Conservation (phyloP, 345 rosid genomes). For the Lagerstroemia speciosa region DNA sequence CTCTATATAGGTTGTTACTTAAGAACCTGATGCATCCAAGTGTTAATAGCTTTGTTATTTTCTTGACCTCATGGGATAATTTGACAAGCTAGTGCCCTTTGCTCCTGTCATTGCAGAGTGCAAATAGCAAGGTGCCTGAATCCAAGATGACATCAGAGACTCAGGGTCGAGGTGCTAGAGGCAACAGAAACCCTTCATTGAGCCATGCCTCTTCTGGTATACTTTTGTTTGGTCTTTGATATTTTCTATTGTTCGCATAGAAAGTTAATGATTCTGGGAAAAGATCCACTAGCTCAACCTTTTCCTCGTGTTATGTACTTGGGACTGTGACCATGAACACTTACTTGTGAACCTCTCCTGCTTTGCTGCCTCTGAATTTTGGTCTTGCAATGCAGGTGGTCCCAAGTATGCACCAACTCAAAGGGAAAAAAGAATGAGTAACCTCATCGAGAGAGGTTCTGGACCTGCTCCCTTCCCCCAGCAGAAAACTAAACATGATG, state of each 20-base stretch:
- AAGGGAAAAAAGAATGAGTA: slow-evolving; percentile 50
- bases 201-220: slow-evolving; percentile 35
- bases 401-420: slow-evolving; percentile 36
- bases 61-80: neutral
- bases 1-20: neutral
- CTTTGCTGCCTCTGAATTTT: neutral
- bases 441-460: slow-evolving; percentile 28
- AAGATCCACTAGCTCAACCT: neutral
- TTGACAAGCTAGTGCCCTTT: neutral
- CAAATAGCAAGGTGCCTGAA: slow-evolving; percentile 14
- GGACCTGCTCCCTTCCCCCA: slow-evolving; percentile 16
- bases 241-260: neutral
- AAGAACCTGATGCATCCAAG: neutral
- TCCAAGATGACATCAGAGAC: slow-evolving; percentile 15
- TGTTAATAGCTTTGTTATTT: neutral
- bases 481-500: slow-evolving; percentile 29
- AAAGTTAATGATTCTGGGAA: neutral
- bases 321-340: neutral
- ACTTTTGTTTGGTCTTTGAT: neutral
- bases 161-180: slow-evolving; percentile 34
- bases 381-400: slow-evolving; percentile 22
- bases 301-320: too few species aligned
- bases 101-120: slow-evolving; percentile 16
- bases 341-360: neutral
- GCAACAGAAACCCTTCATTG: slow-evolving; percentile 35